Evolutionary conservation across 331 rosid genomes (phyloP).

Genomic region (Rhamnella rubrinervis): DNA sequence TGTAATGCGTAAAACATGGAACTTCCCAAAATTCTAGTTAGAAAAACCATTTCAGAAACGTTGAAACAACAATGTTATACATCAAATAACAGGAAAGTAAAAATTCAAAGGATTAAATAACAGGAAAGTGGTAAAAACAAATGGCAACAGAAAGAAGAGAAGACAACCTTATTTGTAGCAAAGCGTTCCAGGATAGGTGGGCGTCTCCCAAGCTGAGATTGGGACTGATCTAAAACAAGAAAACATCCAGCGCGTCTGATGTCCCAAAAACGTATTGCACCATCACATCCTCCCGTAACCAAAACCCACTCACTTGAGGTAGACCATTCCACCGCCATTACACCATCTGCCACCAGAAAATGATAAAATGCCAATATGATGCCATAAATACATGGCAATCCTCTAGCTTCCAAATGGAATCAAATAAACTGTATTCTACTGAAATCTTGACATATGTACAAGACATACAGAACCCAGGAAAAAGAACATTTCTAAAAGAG

Average conservation of each 20-base stretch:
- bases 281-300: conserved; percentile 93
- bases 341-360: conserved; percentile 60
- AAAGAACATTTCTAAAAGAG: neutral
- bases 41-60: too few species aligned
- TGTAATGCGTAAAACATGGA: too few species aligned
- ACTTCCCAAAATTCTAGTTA: too few species aligned
- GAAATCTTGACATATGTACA: neutral
- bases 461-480: neutral
- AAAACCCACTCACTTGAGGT: conserved; percentile 88
- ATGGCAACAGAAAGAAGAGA: too few species aligned
- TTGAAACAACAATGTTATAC: too few species aligned
- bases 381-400: neutral
- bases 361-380: neutral
- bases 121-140: conserved; percentile 3
- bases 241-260: conserved; percentile 91
- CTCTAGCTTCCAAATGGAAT: neutral
- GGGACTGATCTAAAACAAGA: conserved; percentile 78
- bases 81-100: neutral
- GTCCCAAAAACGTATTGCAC: conserved; percentile 97
- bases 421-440: neutral
- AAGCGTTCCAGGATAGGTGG: conserved; percentile 61
- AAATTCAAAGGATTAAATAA: neutral
- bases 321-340: conserved; percentile 91
- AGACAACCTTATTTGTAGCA: conserved; percentile 52
- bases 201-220: conserved; percentile 86